phyloP scores from a whole-genome alignment of 768 basidiomycete genomes.

The Boletales sp. region DNA sequence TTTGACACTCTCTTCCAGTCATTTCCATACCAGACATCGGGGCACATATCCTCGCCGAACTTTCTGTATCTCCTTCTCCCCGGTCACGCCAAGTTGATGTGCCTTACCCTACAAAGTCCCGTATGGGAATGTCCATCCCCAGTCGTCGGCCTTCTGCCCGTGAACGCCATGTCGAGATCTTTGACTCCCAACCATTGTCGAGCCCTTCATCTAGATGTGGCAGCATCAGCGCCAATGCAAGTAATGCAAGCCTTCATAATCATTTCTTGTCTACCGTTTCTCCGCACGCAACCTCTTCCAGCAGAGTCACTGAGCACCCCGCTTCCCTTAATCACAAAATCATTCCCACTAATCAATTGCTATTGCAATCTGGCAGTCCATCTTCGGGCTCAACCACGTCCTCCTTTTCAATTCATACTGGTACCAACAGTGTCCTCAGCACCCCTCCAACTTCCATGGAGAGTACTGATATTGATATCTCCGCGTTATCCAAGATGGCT shows the following conservation, averaged over 20 bases:
- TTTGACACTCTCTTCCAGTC: conserved; percentile 41
- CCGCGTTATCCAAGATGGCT: conserved; percentile 35
- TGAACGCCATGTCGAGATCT: conserved; percentile 73
- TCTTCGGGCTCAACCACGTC: conserved; percentile 37
- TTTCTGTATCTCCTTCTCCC: conserved; percentile 64
- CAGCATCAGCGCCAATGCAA: conserved; percentile 30
- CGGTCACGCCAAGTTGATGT: conserved; percentile 81
- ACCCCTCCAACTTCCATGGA: conserved; percentile 54
- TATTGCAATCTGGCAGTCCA: conserved; percentile 35
- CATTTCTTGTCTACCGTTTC: conserved; percentile 13
- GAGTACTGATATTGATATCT: conserved; percentile 30
- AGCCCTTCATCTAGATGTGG: conserved; percentile 42
- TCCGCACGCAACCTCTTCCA: conserved; percentile 12
- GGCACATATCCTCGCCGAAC: conserved; percentile 64
- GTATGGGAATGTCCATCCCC: conserved; percentile 59
- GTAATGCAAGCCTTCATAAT: conserved; percentile 15
- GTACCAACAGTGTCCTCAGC: conserved; percentile 37
- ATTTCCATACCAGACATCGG: conserved; percentile 83
- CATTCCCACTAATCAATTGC: conserved; percentile 7
- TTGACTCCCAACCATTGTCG: conserved; percentile 74
- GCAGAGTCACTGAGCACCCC: conserved; percentile 19
- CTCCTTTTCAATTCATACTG: conserved; percentile 40
- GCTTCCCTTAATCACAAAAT: conserved; percentile 3
- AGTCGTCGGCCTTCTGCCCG: conserved; percentile 43
- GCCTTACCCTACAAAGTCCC: conserved; percentile 63